Base-by-base conservation (phyloP, 2,329 filamentous ascomycete species). In the Hypoxylon sp. region DNA sequence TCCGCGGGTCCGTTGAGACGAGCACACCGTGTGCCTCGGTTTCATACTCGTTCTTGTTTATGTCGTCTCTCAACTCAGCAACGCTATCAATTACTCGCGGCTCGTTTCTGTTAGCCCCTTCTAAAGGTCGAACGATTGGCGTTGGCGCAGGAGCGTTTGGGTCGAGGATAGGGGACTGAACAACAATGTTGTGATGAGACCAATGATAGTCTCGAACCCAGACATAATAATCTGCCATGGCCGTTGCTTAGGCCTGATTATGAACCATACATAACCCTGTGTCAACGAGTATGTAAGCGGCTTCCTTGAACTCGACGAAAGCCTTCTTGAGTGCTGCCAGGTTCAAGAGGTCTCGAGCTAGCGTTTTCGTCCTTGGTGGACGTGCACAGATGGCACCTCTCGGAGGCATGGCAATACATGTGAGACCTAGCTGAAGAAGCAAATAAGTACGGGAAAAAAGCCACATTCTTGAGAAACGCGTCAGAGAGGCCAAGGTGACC, bases 11-110 rank as follows among this genome's bases (percentile, higher is more conserved):
- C 6, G 32, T 32, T 12, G 63, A 64, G 45, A 74, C 33, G 49
- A 67, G 56, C 3, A 74, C 61, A 11, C 74, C 74, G 40, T 75
- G 72, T 22, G 73, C 72, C 28, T 72, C 70, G 7, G 70, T 44
- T 30, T 45, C 36, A 30, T 71, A 72, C 6, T 60, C 52, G 4
- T 36, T 46, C 4, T 20, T 28, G 4, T 54, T 18, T 5, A 64
- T 52, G 26, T 70, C 67, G 20, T 71, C 69, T 18, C 20, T 56
- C 30, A 75, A 58, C 1, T 61, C 61, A 12, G 51, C 20, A 14
- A 44, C 33, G 28, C 51, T 53, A 7, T 60, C 33, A 7, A 73
- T 33, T 5, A 70, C 51, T 16, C 64, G 67, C 4, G 72, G 70
- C 22, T 74, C 71, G 20, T 70, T 54, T 32, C 56, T 51, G 32